Conservation (phyloP, 2,329 filamentous ascomycete genomes). For the Talaromyces sp. region DNA sequence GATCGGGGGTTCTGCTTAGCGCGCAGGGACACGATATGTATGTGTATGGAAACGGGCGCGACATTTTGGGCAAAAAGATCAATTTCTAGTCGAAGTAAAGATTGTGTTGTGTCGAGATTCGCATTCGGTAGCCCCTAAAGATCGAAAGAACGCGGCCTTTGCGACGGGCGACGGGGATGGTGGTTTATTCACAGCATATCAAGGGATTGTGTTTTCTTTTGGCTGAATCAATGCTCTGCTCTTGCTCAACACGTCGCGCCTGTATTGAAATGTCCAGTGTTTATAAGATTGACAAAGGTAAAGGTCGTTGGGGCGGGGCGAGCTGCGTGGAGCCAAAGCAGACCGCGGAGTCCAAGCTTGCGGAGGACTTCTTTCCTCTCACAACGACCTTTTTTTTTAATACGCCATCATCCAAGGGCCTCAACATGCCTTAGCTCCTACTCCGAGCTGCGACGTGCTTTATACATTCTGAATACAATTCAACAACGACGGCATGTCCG, state of each 20-base stretch:
- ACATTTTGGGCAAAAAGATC: constrained; percentile 34
- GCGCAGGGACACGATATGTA: constrained; percentile 61
- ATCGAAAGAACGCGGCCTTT: not conserved
- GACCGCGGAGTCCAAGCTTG: not conserved
- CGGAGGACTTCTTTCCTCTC: not conserved
- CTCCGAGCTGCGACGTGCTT: not conserved
- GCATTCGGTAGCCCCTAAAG: not conserved
- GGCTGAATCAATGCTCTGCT: not conserved
- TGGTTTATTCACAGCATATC: not conserved
- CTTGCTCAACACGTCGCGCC: not conserved
- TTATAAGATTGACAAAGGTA: not conserved
- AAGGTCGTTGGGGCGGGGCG: not conserved
- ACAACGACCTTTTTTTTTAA: not conserved
- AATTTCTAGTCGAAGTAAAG: not conserved
- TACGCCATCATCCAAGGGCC: not conserved
- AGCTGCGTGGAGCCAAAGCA: not conserved
- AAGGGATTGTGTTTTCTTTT: not conserved
- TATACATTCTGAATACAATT: not conserved
- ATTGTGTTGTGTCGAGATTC: not conserved
- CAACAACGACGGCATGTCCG: constrained; percentile 18
- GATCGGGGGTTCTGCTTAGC: constrained; percentile 39
- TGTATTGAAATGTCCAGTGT: not conserved
- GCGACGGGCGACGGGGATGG: not conserved
- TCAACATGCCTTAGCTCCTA: not conserved
- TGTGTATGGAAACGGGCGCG: constrained; percentile 56